Conservation (phyloP, 176 grass and related monocot species). For the Phragmites australis region DNA sequence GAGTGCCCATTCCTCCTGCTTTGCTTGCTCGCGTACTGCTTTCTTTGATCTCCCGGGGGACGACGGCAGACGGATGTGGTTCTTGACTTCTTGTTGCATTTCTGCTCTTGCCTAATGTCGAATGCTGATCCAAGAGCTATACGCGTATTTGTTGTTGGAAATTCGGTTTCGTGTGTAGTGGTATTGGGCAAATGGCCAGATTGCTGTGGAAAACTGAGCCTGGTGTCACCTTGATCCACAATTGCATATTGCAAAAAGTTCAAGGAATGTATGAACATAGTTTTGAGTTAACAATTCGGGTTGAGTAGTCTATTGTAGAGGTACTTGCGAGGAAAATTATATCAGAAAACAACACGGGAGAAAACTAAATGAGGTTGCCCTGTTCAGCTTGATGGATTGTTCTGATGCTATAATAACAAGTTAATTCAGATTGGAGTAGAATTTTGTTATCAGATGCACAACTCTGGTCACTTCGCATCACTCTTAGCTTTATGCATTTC, state of each 20-base stretch:
- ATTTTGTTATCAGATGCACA: background rate
- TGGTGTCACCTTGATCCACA: background rate
- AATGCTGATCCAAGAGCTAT: background rate
- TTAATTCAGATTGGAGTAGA: background rate
- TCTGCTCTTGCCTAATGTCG: background rate
- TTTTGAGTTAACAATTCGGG: background rate
- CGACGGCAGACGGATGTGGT: no score
- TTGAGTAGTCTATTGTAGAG: background rate
- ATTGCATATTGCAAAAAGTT: background rate
- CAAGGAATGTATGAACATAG: background rate
- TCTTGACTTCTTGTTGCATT: background rate
- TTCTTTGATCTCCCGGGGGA: conserved; percentile 24
- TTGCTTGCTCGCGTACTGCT: background rate
- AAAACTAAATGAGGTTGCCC: background rate
- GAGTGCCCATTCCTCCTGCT: conserved; percentile 21
- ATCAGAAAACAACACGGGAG: background rate
- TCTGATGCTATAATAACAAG: background rate
- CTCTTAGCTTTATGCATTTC: no score
- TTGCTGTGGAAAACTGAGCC: background rate
- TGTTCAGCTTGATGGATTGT: background rate
- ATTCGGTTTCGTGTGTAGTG: background rate
- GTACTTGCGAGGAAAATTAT: no score
- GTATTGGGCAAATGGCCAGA: background rate
- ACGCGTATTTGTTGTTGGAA: background rate
- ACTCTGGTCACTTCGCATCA: background rate